These are phyloP conservation scores for Pleurostoma richardsiae DNA, from an alignment of 2,329 filamentous ascomycete genomes.

Conservation along the genomic window DNA sequence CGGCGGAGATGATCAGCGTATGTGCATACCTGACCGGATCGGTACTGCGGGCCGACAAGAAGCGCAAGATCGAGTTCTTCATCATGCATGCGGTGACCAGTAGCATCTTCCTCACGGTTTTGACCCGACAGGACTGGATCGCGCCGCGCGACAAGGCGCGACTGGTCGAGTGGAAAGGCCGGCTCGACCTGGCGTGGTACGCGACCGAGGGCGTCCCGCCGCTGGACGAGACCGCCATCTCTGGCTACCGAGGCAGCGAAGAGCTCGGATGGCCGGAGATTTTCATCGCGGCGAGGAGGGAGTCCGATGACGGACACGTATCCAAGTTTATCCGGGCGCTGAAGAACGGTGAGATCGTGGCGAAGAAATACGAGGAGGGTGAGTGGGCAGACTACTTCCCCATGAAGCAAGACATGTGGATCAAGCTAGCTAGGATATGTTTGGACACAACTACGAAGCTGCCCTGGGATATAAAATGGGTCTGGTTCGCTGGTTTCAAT, in stretches of 20 bases:
- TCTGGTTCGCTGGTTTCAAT: not conserved
- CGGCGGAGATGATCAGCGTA: conserved; percentile 19
- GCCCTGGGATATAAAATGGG: not conserved
- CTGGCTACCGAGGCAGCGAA: conserved; percentile 12
- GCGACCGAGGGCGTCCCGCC: conserved; percentile 47
- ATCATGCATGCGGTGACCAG: conserved; percentile 26
- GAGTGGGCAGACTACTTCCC: conserved; percentile 44
- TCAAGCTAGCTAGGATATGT: not conserved
- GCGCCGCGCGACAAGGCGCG: conserved; percentile 38
- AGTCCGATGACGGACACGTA: conserved; percentile 27
- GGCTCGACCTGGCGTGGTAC: conserved; percentile 60
- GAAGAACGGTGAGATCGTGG: conserved; percentile 21
- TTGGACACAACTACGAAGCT: conserved; percentile 1
- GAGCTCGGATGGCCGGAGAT: conserved; percentile 18
- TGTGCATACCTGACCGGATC: conserved; percentile 16
- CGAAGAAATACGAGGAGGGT: conserved; percentile 7
- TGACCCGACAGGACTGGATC: conserved; percentile 24
- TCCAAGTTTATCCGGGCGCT: conserved; percentile 26
- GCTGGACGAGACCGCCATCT: conserved; percentile 13
- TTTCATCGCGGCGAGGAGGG: conserved; percentile 13
- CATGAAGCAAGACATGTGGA: conserved; percentile 48
- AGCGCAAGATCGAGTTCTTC: conserved; percentile 65
- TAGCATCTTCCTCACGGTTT: conserved; percentile 21
- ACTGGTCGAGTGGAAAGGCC: conserved; percentile 62
- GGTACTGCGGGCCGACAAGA: conserved; percentile 47